Evolutionary conservation across 2,329 filamentous ascomycete genomes (phyloP).

Genomic region (Xylariaceae sp.): DNA sequence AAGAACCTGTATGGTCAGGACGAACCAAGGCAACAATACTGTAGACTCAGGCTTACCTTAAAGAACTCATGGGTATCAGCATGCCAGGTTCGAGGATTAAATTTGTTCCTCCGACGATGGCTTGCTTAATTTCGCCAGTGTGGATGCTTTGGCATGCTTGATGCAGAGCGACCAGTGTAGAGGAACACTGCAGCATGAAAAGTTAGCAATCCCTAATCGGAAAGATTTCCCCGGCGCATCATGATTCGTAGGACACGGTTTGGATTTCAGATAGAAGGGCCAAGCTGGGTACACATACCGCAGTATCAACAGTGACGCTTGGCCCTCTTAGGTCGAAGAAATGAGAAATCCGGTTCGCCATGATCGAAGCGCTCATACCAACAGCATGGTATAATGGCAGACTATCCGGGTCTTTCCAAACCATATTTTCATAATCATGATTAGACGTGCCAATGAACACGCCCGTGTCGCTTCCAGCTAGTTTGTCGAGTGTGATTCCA

Average conservation of each 20-base stretch:
- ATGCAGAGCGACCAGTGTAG: slow-evolving; percentile 8
- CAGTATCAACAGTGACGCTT: slow-evolving; percentile 9
- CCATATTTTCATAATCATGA: background rate
- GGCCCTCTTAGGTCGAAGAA: slow-evolving; percentile 4
- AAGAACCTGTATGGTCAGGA: background rate
- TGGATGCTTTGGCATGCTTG: slow-evolving; percentile 11
- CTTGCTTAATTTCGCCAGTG: background rate
- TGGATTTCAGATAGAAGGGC: too few species aligned
- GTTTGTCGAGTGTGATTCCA: background rate
- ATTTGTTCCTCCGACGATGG: background rate
- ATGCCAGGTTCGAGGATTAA: background rate
- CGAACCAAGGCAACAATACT: background rate
- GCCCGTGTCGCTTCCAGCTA: background rate
- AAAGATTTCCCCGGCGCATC: too few species aligned
- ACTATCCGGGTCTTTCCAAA: slow-evolving; percentile 3
- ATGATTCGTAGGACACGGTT: too few species aligned
- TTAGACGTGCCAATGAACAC: background rate
- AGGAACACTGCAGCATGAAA: background rate
- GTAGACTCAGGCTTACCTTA: background rate
- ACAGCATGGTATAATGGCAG: background rate
- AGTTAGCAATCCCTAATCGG: too few species aligned
- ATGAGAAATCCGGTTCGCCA: slow-evolving; percentile 3
- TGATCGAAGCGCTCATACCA: background rate
- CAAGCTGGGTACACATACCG: background rate
- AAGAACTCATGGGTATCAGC: background rate